Evolutionary conservation across 2,329 filamentous ascomycete species (phyloP).

Genomic region (Xylaria sp.): DNA sequence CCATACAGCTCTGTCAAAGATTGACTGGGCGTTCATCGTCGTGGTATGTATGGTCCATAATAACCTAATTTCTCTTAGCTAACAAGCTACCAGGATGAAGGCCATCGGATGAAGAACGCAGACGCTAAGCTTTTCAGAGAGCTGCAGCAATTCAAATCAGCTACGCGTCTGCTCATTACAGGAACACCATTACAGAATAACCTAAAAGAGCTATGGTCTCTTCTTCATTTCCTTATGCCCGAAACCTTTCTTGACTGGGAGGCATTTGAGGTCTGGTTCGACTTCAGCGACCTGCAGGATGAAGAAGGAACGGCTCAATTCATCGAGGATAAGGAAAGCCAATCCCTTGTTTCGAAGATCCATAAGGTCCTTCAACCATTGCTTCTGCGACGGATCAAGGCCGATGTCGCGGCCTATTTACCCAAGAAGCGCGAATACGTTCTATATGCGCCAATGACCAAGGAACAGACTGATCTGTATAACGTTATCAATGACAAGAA

Average conservation of each 20-base stretch:
- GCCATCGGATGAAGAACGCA: slow-evolving; percentile 96
- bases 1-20: slow-evolving; percentile 80
- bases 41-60: slow-evolving; percentile 67
- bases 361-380: slow-evolving; percentile 94
- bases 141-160: slow-evolving; percentile 86
- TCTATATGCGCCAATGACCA: slow-evolving; percentile 90
- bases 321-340: slow-evolving; percentile 80
- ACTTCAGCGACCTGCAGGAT: slow-evolving; percentile 92
- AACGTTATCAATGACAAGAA: slow-evolving; percentile 69
- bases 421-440: slow-evolving; percentile 98
- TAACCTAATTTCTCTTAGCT: slow-evolving; percentile 14
- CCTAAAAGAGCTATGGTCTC: slow-evolving; percentile 91
- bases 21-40: slow-evolving; percentile 97
- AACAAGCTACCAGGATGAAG: slow-evolving; percentile 75
- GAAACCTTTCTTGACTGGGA: slow-evolving; percentile 94
- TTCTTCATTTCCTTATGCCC: slow-evolving; percentile 92
- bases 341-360: slow-evolving; percentile 84
- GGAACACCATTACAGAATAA: slow-evolving; percentile 97
- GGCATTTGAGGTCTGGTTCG: slow-evolving; percentile 95
- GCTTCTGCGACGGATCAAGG: slow-evolving; percentile 87
- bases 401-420: slow-evolving; percentile 90
- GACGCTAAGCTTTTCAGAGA: slow-evolving; percentile 93
- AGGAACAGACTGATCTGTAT: slow-evolving; percentile 92
- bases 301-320: slow-evolving; percentile 82
- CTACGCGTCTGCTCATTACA: slow-evolving; percentile 90